Evolutionary conservation across 177 flowering plant species (phyloP).

Genomic region (Vitis hybrid): DNA sequence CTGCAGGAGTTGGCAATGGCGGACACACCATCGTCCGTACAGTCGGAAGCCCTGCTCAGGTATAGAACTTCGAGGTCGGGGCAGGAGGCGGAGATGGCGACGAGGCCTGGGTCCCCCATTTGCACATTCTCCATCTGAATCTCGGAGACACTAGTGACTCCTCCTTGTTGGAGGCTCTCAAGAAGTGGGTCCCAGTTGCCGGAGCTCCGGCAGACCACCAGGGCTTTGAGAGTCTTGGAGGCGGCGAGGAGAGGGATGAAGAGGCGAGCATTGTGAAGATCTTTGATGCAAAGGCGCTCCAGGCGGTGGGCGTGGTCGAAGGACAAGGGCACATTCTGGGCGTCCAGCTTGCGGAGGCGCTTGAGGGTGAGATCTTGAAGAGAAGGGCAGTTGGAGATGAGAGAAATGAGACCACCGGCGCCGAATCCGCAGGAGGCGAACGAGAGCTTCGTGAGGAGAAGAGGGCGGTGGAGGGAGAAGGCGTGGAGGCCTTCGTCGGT

Average conservation of each 20-base stretch:
- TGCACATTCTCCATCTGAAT: slow-evolving; percentile 18
- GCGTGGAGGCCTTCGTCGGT: slow-evolving; percentile 15
- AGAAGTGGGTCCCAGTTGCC: slow-evolving; percentile 17
- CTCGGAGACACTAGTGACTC: slow-evolving; percentile 5
- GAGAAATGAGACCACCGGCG: slow-evolving; percentile 4
- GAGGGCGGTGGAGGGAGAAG: slow-evolving; percentile 6
- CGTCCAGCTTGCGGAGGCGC: slow-evolving; percentile 16
- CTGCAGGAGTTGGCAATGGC: slow-evolving; percentile 14
- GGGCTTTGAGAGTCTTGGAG: slow-evolving; percentile 1
- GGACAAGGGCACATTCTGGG: slow-evolving; percentile 6
- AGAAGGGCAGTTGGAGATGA: slow-evolving; percentile 15
- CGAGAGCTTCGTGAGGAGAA: slow-evolving; percentile 6
- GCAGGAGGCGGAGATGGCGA: slow-evolving; percentile 11
- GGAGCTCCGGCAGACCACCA: slow-evolving; percentile 13
- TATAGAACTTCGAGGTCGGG: slow-evolving; percentile 9
- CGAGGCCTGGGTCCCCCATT: slow-evolving; percentile 12
- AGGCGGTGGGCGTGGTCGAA: neutral
- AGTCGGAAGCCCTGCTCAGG: slow-evolving; percentile 10
- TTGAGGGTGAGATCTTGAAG: slow-evolving; percentile 17
- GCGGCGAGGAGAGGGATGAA: slow-evolving; percentile 13
- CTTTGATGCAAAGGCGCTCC: slow-evolving; percentile 15
- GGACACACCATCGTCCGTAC: slow-evolving; percentile 10
- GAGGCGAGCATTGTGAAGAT: slow-evolving; percentile 14
- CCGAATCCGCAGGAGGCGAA: slow-evolving; percentile 16
- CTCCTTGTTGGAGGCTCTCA: neutral